A percentile compares a stretch with the other conserved stretches of the same genome.
Conservation (phyloP, 805 yeast genomes). For the Wickerhamiella alocasiicola region DNA sequence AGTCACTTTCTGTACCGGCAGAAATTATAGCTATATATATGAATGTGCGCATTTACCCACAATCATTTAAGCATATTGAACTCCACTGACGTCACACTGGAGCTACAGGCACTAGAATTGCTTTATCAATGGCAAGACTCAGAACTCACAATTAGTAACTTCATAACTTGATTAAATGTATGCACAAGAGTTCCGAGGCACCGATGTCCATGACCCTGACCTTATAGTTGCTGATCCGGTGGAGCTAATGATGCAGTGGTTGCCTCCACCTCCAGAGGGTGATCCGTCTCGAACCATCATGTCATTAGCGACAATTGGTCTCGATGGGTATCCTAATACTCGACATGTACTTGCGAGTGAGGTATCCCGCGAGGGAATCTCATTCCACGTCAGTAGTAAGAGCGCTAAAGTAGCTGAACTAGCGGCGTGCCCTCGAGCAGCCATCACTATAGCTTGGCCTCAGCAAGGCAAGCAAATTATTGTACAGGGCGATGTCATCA, state of each 20-base stretch:
- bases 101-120: too few relatives aligned
- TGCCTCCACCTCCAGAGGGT: neutral
- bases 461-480: constrained; percentile 3
- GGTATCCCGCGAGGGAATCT: neutral
- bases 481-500: constrained; percentile 2
- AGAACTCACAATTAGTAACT: neutral
- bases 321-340: constrained; percentile 8
- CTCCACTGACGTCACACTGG: too few relatives aligned
- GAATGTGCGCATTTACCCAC: neutral
- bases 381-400: neutral
- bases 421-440: constrained; percentile 3
- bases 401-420: constrained; percentile 3
- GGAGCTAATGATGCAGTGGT: neutral
- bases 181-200: neutral
- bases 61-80: neutral
- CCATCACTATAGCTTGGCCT: constrained; percentile 4
- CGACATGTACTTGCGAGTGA: constrained; percentile 6
- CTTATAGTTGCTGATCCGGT: neutral
- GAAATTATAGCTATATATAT: too few relatives aligned
- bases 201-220: neutral
- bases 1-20: too few relatives aligned
- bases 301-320: constrained; percentile 4
- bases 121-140: too few relatives aligned
- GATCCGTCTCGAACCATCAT: constrained; percentile 3
- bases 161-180: neutral